Base-by-base conservation (phyloP, 1,139 yeast genomes). In the Yarrowia galli region DNA sequence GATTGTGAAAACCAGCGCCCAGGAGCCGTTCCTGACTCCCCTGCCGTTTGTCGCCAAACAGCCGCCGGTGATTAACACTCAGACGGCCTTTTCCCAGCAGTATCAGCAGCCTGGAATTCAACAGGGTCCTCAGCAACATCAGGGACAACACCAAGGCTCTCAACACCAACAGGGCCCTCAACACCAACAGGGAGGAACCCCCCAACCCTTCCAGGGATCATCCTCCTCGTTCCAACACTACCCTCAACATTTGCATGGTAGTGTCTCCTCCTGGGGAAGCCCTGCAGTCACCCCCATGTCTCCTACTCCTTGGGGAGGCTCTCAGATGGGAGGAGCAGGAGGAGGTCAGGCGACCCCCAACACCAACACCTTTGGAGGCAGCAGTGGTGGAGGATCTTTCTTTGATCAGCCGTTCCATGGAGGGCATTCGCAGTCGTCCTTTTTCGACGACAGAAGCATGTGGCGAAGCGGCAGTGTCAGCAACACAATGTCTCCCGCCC, bases 21-120 rank as follows among this genome's bases (percentile, higher is more conserved):
- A 77, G n/a, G 83, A 82, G 51, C 96, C 96, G 0, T 89, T 90
- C 75, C 76, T 83, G 67, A 81, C 84, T 15, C 87, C 92, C 0
- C 80, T 88, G 69, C 84, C 86, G 36, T 69, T 74, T 13, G 67
- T 72, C 7, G 68, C 67, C 67, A 65, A 56, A 7, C 65, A 56
- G 42, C 38, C 67, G 16, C 64, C 58, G 25, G 36, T 40, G 4
- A 23, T 56, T 15, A 40, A 45, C 23, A 40, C 54, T 5, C 61
- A 54, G 46, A 23, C 67, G 28, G 67, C 54, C 15, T 56, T 53
- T 25, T 48, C 64, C 16, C 67, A 63, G 67, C 63, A 65, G 65
- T 35, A 22, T 13, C 56, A 35, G 56, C 56, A 28, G 53, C 61
- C 46, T 7, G 61, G 61, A 38, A 36, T 9, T 3, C 45, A 36